Base-by-base conservation (phyloP, 805 yeast species). In the Komagataella ulmi region DNA sequence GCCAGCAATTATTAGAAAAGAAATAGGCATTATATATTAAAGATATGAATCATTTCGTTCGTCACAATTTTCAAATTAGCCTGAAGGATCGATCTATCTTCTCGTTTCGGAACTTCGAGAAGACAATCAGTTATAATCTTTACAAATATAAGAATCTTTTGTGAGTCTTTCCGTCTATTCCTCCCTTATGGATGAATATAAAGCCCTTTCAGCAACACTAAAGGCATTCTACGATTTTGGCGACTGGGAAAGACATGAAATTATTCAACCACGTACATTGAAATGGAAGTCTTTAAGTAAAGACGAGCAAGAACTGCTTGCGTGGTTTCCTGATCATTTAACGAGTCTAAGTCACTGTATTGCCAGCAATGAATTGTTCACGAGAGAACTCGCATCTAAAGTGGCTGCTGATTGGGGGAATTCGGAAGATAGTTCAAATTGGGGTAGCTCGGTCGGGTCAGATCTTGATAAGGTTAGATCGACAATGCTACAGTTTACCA, bases 381-480 rank as follows among this genome's bases (percentile, higher is more conserved):
- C 74, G 3, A 64, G 67, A 46, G 54, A 61, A 1, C 61, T 81
- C 49, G 79, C 83, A 0, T 8, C 60, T 0, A 54, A 62, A 0
- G 68, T 78, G 2, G 76, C 81, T 3, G 54, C 54, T 0, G 70
- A 67, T 48, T 81, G 85, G 85, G 82, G 79, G 0, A 73, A 71
- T 1, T 53, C 68, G 0, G 36, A 63, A 0, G 61, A 64, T 46
- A 51, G 54, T 17, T 73, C 76, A 0, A 43, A 54, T 0, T 80
- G 84, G 84, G 59, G 61, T 6, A 58, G 61, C 2, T 68, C 79
- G 18, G 60, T 66, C 3, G 52, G 53, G 18, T 56, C 62, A 3
- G 86, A 81, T 54, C 72, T 68, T 49, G 83, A 77, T 50, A 82
- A 82, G 62, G 83, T 81, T 3, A 62, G 76, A 48, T 70, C 81